Evolutionary conservation across 164 flowering plant species (phyloP).

Genomic region (Magnolia kwangsiensis): DNA sequence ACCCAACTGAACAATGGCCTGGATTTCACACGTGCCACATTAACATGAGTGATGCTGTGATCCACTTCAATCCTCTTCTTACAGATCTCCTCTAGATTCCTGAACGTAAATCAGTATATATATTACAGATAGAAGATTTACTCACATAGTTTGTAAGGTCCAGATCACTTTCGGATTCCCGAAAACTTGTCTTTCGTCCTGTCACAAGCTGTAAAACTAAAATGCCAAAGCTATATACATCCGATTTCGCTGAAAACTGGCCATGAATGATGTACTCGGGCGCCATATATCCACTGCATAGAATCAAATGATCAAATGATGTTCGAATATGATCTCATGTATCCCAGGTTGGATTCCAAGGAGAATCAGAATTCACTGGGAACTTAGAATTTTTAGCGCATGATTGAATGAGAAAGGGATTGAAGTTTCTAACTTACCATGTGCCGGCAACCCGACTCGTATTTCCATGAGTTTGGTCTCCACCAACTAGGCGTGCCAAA

Average conservation of each 20-base stretch:
- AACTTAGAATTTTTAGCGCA: no score
- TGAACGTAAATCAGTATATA: no score
- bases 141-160: not conserved
- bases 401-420: no score
- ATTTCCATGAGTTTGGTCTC: constrained; percentile 19
- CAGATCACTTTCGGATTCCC: not conserved
- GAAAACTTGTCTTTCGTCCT: not conserved
- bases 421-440: constrained; percentile 21
- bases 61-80: no score
- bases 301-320: not conserved
- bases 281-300: constrained; percentile 8
- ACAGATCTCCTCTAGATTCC: no score
- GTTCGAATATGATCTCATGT: no score
- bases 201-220: constrained; percentile 1
- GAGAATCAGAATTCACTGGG: not conserved
- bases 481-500: constrained; percentile 37
- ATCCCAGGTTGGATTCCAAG: no score
- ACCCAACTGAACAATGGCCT: no score
- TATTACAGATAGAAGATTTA: no score
- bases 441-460: constrained; percentile 35
- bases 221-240: constrained; percentile 4
- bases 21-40: no score
- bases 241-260: not conserved
- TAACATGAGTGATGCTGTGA: no score
- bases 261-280: no score